Percentiles rank a stretch among this genome's conserved stretches.
Evolutionary conservation across 1,284 basidiomycete genomes (phyloP).

Genomic region (Boletus sp.): DNA sequence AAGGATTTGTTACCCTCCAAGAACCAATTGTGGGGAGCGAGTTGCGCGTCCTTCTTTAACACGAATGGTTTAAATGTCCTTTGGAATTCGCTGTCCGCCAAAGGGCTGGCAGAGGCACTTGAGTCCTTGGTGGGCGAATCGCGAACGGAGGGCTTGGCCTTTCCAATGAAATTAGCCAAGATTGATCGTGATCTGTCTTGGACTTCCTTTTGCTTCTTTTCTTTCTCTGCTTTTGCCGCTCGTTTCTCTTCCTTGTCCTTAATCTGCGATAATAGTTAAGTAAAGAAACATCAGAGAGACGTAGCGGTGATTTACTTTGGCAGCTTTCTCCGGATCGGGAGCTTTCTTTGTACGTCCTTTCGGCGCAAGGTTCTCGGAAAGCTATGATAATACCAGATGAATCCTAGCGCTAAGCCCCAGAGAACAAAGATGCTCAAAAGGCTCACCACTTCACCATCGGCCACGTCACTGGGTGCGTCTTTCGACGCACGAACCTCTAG

Average conservation of each 20-base stretch:
- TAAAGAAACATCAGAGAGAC: slow-evolving; percentile 1
- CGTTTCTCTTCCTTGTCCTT: slow-evolving; percentile 65
- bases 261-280: slow-evolving; percentile 41
- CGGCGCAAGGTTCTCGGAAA: slow-evolving; percentile 16
- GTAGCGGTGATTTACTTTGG: slow-evolving; percentile 45
- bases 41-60: slow-evolving; percentile 62
- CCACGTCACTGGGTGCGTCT: slow-evolving; percentile 28
- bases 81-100: slow-evolving; percentile 62
- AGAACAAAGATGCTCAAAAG: neutral
- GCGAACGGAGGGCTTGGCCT: slow-evolving; percentile 41
- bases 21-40: slow-evolving; percentile 75
- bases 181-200: slow-evolving; percentile 69
- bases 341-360: slow-evolving; percentile 47
- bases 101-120: slow-evolving; percentile 37
- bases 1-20: slow-evolving; percentile 30
- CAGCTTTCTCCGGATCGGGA: slow-evolving; percentile 53
- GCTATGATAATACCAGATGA: slow-evolving; percentile 9
- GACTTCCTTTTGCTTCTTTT: slow-evolving; percentile 65
- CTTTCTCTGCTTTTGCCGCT: slow-evolving; percentile 48
- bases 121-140: slow-evolving; percentile 34
- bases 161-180: slow-evolving; percentile 72
- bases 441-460: slow-evolving; percentile 36
- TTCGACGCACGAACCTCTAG: slow-evolving; percentile 18
- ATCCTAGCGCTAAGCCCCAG: neutral
- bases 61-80: slow-evolving; percentile 74